phyloP scores from a whole-genome alignment of 495 filamentous ascomycete species.

The Penicillium paradoxum region DNA sequence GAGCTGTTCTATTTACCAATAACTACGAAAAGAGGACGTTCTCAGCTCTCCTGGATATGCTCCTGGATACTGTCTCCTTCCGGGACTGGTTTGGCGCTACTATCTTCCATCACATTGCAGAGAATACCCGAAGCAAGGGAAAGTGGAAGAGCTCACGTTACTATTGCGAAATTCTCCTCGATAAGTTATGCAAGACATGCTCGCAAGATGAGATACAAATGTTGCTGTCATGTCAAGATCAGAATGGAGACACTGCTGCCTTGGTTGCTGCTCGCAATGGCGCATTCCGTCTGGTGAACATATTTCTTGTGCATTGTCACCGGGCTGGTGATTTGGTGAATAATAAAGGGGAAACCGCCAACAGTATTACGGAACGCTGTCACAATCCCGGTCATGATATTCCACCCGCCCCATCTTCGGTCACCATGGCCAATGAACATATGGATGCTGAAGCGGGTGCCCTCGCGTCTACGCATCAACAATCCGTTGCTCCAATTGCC shows the following conservation, averaged over 20 bases:
- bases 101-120: constrained; percentile 87
- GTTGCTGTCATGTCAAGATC: constrained; percentile 69
- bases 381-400: constrained; percentile 31
- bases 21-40: constrained; percentile 89
- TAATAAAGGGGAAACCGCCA: constrained; percentile 68
- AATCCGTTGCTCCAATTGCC: constrained; percentile 16
- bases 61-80: constrained; percentile 68
- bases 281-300: constrained; percentile 40
- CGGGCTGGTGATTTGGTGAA: constrained; percentile 78
- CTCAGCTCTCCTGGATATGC: constrained; percentile 68
- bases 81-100: constrained; percentile 74
- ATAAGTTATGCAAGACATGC: constrained; percentile 67
- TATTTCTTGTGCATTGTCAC: constrained; percentile 52
- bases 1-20: constrained; percentile 93
- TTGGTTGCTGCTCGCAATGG: constrained; percentile 76
- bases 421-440: constrained; percentile 43
- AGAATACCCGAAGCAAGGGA: constrained; percentile 69
- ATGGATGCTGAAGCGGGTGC: constrained; percentile 27
- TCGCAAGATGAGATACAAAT: constrained; percentile 62
- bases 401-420: constrained; percentile 39
- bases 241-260: constrained; percentile 80
- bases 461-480: constrained; percentile 21
- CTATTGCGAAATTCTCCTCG: constrained; percentile 86
- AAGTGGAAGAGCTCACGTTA: constrained; percentile 83
- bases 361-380: constrained; percentile 56